Percentiles rank a stretch among this genome's conserved stretches.
phyloP scores from a whole-genome alignment of 345 rosid species.

The Linum trigynum region DNA sequence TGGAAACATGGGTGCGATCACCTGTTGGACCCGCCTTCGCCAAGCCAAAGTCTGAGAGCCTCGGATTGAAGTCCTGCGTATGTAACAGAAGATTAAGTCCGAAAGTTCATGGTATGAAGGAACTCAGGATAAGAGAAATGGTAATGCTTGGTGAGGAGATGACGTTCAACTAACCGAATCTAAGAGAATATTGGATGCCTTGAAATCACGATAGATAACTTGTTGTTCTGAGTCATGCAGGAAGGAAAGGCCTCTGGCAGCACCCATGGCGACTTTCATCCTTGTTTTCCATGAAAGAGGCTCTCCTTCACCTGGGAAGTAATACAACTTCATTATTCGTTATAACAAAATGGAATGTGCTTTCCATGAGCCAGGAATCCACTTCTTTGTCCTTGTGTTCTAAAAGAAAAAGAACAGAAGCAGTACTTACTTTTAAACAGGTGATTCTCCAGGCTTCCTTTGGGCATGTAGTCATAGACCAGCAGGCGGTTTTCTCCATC shows the following conservation, averaged over 20 bases:
- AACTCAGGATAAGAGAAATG: background rate
- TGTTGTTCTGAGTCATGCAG: conserved; percentile 56
- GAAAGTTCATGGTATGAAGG: background rate
- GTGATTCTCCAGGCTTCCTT: conserved; percentile 73
- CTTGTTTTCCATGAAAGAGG: conserved; percentile 64
- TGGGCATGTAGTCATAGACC: conserved; percentile 75
- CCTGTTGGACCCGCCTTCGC: conserved; percentile 61
- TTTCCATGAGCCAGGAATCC: conserved; percentile 4
- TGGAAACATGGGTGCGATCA: conserved; percentile 41
- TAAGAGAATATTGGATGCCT: conserved; percentile 67
- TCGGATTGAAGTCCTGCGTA: conserved; percentile 50
- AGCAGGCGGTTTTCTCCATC: conserved; percentile 59
- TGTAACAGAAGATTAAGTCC: conserved; percentile 4
- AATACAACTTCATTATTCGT: background rate
- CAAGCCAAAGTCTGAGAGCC: conserved; percentile 58
- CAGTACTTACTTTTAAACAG: conserved; percentile 50
- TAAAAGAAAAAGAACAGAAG: background rate
- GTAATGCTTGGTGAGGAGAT: background rate
- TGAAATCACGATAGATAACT: conserved; percentile 78
- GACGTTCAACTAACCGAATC: conserved; percentile 42
- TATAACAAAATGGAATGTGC: background rate
- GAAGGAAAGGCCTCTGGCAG: conserved; percentile 72
- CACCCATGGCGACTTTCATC: conserved; percentile 55
- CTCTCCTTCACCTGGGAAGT: conserved; percentile 36
- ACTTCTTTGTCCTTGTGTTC: background rate